These are phyloP conservation scores for Pythium sukuiense DNA, from an alignment of 352 stramenopile species.

Conservation along the genomic window DNA sequence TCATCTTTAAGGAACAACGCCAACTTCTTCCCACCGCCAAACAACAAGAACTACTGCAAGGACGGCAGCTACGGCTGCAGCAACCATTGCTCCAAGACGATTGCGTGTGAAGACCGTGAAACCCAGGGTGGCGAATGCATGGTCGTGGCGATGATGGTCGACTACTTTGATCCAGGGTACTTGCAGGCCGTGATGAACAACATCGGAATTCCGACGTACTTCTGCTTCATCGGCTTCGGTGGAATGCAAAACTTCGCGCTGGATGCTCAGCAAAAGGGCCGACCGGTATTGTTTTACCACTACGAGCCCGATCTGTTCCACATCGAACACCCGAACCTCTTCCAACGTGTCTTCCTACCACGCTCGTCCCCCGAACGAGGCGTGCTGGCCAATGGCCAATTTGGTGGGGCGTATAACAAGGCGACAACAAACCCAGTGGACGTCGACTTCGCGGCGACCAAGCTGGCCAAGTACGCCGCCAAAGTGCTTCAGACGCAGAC, in stretches of 20 bases:
- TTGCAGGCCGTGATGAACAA: slow-evolving; percentile 38
- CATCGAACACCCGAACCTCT: slow-evolving; percentile 26
- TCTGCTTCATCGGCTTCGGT: slow-evolving; percentile 37
- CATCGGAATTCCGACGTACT: slow-evolving; percentile 40
- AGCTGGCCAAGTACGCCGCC: slow-evolving; percentile 35
- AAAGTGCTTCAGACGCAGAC: slow-evolving; percentile 17
- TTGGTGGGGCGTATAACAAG: background rate
- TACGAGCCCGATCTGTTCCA: slow-evolving; percentile 49
- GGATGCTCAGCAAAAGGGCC: slow-evolving; percentile 13
- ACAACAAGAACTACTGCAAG: slow-evolving; percentile 29
- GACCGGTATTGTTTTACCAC: slow-evolving; percentile 44
- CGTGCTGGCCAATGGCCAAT: slow-evolving; percentile 14
- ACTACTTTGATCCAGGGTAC: slow-evolving; percentile 36
- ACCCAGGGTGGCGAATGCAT: slow-evolving; percentile 35
- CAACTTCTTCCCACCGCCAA: background rate
- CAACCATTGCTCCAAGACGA: slow-evolving; percentile 7
- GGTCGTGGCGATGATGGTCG: slow-evolving; percentile 40
- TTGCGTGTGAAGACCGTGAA: slow-evolving; percentile 14
- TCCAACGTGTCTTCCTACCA: slow-evolving; percentile 42
- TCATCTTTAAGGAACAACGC: slow-evolving; percentile 3
- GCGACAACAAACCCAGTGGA: slow-evolving; percentile 28
- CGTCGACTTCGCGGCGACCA: slow-evolving; percentile 36
- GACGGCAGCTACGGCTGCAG: background rate
- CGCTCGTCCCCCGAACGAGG: slow-evolving; percentile 22
- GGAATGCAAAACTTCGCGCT: slow-evolving; percentile 22